Percentiles rank a stretch among this genome's conserved stretches.
These are phyloP conservation scores for Stevia rebaudiana DNA, from an alignment of 140 eudicot species.

Conservation along the genomic window DNA sequence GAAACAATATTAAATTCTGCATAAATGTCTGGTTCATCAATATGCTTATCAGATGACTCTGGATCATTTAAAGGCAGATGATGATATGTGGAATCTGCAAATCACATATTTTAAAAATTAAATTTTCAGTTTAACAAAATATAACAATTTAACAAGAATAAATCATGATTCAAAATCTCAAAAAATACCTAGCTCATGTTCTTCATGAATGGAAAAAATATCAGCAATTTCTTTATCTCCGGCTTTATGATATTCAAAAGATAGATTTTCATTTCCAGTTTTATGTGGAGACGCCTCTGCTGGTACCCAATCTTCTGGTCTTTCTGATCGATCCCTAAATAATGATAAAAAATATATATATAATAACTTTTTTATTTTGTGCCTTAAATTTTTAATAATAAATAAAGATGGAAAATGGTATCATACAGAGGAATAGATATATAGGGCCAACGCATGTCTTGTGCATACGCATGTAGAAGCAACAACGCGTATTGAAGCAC, in stretches of 20 bases:
- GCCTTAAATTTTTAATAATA: background rate
- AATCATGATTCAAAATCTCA: background rate
- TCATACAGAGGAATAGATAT: slow-evolving; percentile 83
- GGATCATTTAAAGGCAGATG: slow-evolving; percentile 44
- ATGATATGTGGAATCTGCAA: slow-evolving; percentile 48
- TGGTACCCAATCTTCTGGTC: slow-evolving; percentile 96
- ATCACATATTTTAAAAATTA: too few relatives aligned
- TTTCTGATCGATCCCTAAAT: slow-evolving; percentile 49
- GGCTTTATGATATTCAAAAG: slow-evolving; percentile 29
- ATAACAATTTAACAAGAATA: too few relatives aligned
- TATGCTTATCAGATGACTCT: slow-evolving; percentile 38
- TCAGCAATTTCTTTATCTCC: slow-evolving; percentile 38
- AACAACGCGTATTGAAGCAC: slow-evolving; percentile 74
- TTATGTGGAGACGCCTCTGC: slow-evolving; percentile 38
- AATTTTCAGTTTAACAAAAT: too few relatives aligned
- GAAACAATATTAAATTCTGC: slow-evolving; percentile 24
- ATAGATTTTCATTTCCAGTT: slow-evolving; percentile 18
- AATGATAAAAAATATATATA: background rate
- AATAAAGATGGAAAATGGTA: slow-evolving; percentile 1
- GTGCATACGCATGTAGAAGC: slow-evolving; percentile 88
- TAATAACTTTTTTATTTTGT: background rate
- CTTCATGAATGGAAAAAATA: slow-evolving; percentile 70
- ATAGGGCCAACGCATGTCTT: slow-evolving; percentile 91
- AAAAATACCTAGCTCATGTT: slow-evolving; percentile 37
- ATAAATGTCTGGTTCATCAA: slow-evolving; percentile 13